Conservation (phyloP, 2,329 filamentous ascomycete genomes). For the Calonectria hawksworthii region DNA sequence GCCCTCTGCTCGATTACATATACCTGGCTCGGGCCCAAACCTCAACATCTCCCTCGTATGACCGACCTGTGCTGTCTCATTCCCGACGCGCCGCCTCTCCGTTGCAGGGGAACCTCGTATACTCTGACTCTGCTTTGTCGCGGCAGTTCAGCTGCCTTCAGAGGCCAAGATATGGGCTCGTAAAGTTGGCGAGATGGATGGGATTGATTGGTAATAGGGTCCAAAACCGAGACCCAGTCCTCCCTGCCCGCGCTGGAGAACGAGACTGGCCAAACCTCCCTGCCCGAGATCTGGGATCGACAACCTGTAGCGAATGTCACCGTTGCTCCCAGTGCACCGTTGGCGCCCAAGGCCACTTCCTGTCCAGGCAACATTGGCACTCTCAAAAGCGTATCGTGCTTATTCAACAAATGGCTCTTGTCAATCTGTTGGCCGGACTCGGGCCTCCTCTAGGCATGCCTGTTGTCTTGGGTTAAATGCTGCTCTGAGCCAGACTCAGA, state of each 20-base stretch:
- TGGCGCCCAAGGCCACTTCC: background rate
- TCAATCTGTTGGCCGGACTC: background rate
- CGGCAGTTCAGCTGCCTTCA: background rate
- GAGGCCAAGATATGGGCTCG: background rate
- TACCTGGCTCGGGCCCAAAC: background rate
- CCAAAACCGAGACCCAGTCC: background rate
- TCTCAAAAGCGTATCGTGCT: background rate
- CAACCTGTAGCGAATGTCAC: constrained; percentile 13
- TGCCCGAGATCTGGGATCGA: constrained; percentile 8
- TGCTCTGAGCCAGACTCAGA: background rate
- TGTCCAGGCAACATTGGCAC: background rate
- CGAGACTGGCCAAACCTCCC: background rate
- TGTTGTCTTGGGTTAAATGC: background rate
- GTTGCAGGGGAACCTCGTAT: background rate
- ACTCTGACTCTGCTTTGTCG: background rate
- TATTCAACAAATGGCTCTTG: background rate
- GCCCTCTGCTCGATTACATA: constrained; percentile 12
- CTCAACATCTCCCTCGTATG: background rate
- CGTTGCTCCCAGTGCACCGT: background rate
- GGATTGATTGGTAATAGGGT: background rate
- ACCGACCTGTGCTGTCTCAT: background rate
- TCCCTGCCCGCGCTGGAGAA: background rate
- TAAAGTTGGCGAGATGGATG: background rate
- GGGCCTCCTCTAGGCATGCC: background rate
- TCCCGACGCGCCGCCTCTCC: background rate